phyloP scores from a whole-genome alignment of 2,329 filamentous ascomycete genomes.

The Colletotrichum brevisporum region DNA sequence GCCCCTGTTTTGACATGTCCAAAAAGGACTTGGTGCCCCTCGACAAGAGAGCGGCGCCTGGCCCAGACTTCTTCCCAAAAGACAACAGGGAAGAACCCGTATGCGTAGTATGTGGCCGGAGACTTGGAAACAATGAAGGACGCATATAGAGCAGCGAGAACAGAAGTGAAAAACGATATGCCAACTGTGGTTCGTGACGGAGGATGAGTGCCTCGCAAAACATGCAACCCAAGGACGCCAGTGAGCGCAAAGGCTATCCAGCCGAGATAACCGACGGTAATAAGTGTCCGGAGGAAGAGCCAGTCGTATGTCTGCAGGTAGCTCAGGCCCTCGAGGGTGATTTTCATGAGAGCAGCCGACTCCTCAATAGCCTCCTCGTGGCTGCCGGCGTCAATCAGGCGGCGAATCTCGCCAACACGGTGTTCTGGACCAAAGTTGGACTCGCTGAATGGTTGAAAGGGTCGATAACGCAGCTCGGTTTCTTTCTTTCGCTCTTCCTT shows the following conservation, averaged over 20 bases:
- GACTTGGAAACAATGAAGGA: slow-evolving; percentile 86
- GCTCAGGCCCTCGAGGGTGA: slow-evolving; percentile 85
- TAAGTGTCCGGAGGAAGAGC: slow-evolving; percentile 91
- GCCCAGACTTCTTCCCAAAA: slow-evolving; percentile 98
- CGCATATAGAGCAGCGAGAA: slow-evolving; percentile 82
- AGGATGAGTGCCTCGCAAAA: slow-evolving; percentile 79
- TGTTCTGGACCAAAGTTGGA: slow-evolving; percentile 74
- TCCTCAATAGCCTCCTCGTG: slow-evolving; percentile 85
- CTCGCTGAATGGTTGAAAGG: slow-evolving; percentile 79
- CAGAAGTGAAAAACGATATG: slow-evolving; percentile 78
- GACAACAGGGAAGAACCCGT: slow-evolving; percentile 90
- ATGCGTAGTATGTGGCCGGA: slow-evolving; percentile 87
- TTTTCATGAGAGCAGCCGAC: slow-evolving; percentile 81
- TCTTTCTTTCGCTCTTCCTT: slow-evolving; percentile 89
- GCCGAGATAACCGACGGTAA: slow-evolving; percentile 91
- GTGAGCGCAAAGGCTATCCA: slow-evolving; percentile 96
- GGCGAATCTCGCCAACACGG: slow-evolving; percentile 77
- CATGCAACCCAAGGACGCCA: slow-evolving; percentile 89
- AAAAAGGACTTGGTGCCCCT: slow-evolving; percentile 79
- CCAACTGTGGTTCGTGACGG: slow-evolving; percentile 74
- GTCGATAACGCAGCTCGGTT: slow-evolving; percentile 81
- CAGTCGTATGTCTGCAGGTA: slow-evolving; percentile 99
- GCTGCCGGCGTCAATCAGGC: slow-evolving; percentile 74
- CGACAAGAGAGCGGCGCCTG: slow-evolving; percentile 76
- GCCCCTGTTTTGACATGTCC: slow-evolving; percentile 74